Percentiles rank a stretch among this genome's conserved stretches.
These are phyloP conservation scores for Morella rubra DNA, from an alignment of 306 rosid species.

Conservation along the genomic window DNA sequence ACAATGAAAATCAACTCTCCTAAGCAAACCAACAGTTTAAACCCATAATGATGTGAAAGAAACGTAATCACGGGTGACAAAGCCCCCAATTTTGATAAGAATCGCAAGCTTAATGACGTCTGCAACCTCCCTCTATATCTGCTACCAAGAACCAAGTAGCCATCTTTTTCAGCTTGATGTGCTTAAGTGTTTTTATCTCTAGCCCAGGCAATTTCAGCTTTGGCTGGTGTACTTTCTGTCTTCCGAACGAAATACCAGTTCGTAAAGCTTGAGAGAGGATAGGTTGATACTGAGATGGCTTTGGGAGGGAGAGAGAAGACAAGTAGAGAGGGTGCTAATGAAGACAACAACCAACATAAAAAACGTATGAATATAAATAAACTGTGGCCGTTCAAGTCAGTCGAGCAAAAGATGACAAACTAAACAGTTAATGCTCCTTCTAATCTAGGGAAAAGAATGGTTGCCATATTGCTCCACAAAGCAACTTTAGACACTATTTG, in stretches of 20 bases:
- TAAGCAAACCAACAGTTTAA: neutral
- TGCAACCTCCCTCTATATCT: too few relatives aligned
- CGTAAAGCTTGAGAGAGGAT: too few relatives aligned
- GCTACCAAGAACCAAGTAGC: too few relatives aligned
- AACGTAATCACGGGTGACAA: neutral
- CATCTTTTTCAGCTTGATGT: neutral
- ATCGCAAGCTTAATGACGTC: too few relatives aligned
- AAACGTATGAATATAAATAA: neutral
- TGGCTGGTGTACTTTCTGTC: too few relatives aligned
- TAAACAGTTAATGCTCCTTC: neutral
- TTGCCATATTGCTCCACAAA: neutral
- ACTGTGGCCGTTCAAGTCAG: neutral
- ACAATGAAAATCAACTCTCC: neutral
- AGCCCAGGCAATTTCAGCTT: neutral
- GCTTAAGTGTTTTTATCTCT: neutral
- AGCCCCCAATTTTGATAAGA: too few relatives aligned
- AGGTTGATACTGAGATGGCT: too few relatives aligned
- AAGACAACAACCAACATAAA: neutral
- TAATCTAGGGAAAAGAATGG: neutral
- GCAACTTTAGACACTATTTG: neutral
- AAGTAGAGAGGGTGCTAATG: too few relatives aligned
- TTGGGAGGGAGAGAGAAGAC: too few relatives aligned
- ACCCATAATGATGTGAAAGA: neutral
- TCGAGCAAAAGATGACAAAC: neutral
- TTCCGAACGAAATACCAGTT: too few relatives aligned